Conservation (phyloP, 768 basidiomycete genomes). For the Rhodotorula paludigena region DNA sequence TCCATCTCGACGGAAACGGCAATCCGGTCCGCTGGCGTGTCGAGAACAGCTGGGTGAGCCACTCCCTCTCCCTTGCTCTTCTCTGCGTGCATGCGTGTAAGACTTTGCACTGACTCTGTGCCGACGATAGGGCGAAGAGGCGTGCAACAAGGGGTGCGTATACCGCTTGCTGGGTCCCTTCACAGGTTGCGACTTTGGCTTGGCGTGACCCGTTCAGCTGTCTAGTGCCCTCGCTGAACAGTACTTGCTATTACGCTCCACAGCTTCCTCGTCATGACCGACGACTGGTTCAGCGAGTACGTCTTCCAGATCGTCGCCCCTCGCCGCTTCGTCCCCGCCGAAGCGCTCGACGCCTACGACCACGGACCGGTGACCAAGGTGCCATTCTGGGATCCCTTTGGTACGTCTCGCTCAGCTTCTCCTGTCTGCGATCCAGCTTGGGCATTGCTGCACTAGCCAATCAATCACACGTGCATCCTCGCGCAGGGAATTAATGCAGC, state of each 20-base stretch:
- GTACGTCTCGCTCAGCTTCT: neutral
- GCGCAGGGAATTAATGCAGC: no score
- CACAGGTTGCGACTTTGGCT: no score
- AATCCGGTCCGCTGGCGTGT: conserved; percentile 84
- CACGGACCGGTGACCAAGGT: conserved; percentile 44
- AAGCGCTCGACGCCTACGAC: conserved; percentile 74
- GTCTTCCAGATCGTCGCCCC: conserved; percentile 73
- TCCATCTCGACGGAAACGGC: conserved; percentile 71
- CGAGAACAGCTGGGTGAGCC: conserved; percentile 80
- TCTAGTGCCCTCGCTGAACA: no score
- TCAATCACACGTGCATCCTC: neutral
- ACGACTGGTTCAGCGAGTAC: conserved; percentile 76
- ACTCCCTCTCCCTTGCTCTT: neutral
- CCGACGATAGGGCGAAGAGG: conserved; percentile 53
- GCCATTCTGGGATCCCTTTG: conserved; percentile 9
- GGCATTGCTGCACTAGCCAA: no score
- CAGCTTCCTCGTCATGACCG: conserved; percentile 79
- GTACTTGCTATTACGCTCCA: conserved; percentile 52
- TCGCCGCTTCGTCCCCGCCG: conserved; percentile 68
- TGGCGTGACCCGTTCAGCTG: no score
- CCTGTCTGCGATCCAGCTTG: neutral
- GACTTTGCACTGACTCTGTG: neutral
- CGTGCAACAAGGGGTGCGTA: conserved; percentile 57
- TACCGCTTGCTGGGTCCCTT: no score
- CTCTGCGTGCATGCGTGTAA: no score